Percentiles rank a stretch among this genome's conserved stretches.
Evolutionary conservation across 345 rosid genomes (phyloP).

Genomic region (Salix arbutifolia): DNA sequence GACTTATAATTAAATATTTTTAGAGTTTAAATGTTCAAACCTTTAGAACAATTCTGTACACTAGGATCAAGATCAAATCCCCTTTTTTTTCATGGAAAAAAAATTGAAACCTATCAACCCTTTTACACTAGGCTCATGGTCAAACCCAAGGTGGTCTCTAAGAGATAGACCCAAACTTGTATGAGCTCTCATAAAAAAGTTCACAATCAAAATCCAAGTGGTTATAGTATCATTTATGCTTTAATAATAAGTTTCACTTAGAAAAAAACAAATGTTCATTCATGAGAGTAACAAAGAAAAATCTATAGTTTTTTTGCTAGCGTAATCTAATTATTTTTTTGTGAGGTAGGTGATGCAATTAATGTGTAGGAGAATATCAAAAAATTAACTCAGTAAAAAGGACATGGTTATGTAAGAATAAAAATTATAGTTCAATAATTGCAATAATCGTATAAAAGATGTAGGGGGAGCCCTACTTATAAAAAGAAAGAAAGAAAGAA

Average conservation of each 20-base stretch:
- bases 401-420: not conserved
- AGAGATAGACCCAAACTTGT: not conserved
- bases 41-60: too few species aligned
- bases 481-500: not conserved
- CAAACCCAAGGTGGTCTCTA: too few species aligned
- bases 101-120: not conserved
- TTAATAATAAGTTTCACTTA: not conserved
- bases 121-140: too few species aligned
- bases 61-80: not conserved
- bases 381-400: not conserved
- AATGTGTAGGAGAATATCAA: not conserved
- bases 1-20: too few species aligned
- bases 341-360: not conserved
- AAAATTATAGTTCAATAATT: too few species aligned
- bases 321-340: too few species aligned
- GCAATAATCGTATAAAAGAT: not conserved
- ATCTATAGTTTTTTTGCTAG: too few species aligned
- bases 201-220: not conserved
- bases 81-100: too few species aligned
- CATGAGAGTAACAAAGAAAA: too few species aligned
- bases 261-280: too few species aligned
- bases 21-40: too few species aligned
- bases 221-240: too few species aligned
- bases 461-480: not conserved
- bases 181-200: not conserved